Evolutionary conservation across 768 basidiomycete genomes (phyloP), one percentile per base, ranked within the genome.

Genomic region (Crepidotus variabilis): DNA sequence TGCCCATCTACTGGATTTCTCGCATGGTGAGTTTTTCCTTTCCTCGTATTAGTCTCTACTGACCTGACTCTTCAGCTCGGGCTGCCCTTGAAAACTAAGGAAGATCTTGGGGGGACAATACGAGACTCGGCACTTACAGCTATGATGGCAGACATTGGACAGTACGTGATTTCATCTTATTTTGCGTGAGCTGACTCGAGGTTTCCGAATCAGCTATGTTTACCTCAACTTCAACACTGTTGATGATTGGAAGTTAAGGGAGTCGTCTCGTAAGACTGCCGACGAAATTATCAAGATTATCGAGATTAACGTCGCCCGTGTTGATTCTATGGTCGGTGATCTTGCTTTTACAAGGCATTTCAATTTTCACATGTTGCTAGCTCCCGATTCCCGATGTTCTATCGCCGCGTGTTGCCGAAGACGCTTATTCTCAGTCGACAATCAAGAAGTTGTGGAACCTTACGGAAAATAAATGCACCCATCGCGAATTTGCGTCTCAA

Each of bases 1-100:
- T 87, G 36, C 82, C 88, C 0, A 67, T 86, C 4, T 75, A 81
- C 57, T 90, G 85, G 86, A 74, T 85, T 24, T 78, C 78, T 9
- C 72, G 79, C 52, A 70, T 88, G 56, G 88, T 88, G 57, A 60
- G 85, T 71, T 33, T 50, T 52, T 13, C 33, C 34, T 35, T 46
- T 20, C 5, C 57, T 11, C n/a, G 11, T 50, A 14, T 52, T 22
- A 11, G 24, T 43, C 54, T 46, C 48, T 32, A 54, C 51, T 21
- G 21, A 32, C 33, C 53, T 60, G 47, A 63, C 56, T 62, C 58
- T 55, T 10, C 54, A 81, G 80, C 68, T 72, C 53, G 78, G 78
- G 2, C 69, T 86, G 48, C 77, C 77, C 0, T 60, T 79, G 48
- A 77, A 73, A 60, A 74, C 72, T 6, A 36, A 58, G 20, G 61